These are phyloP conservation scores for Aspergillus viridinutans DNA, from an alignment of 2,329 filamentous ascomycete genomes.

Conservation along the genomic window DNA sequence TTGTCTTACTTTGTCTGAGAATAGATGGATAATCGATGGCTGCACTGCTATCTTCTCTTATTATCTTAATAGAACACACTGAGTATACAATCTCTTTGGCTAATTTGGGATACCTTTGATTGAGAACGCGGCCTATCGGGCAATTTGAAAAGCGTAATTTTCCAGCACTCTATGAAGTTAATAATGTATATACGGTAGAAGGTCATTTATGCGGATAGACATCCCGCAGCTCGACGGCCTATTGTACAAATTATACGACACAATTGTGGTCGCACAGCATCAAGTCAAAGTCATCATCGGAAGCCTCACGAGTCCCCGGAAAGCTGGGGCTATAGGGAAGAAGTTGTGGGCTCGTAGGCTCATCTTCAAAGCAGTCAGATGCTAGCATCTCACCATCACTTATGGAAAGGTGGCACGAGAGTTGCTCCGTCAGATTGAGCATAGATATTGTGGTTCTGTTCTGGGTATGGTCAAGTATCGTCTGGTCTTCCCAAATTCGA, in stretches of 20 bases:
- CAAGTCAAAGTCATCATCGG: neutral
- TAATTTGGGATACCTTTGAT: neutral
- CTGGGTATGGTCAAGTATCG: neutral
- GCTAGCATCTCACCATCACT: constrained; percentile 3
- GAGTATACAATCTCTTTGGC: neutral
- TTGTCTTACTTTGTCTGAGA: neutral
- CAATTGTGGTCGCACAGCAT: constrained; percentile 7
- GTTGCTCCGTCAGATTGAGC: neutral
- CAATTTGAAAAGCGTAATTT: too few relatives aligned
- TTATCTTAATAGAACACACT: neutral
- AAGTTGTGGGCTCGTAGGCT: neutral
- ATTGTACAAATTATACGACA: neutral
- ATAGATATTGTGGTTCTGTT: neutral
- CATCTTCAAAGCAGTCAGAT: neutral
- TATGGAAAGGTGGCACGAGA: neutral
- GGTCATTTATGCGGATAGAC: neutral
- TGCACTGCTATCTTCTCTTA: neutral
- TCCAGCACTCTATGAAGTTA: too few relatives aligned
- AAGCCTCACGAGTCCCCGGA: neutral
- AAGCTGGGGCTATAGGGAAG: neutral
- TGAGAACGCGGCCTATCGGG: neutral
- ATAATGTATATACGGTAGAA: neutral
- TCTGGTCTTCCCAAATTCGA: neutral
- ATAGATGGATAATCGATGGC: neutral
- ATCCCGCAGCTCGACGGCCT: neutral